A percentile compares a stretch with the other conserved stretches of the same genome.
Evolutionary conservation across 306 rosid species (phyloP).

Genomic region (Cyclanthera cordifolia): DNA sequence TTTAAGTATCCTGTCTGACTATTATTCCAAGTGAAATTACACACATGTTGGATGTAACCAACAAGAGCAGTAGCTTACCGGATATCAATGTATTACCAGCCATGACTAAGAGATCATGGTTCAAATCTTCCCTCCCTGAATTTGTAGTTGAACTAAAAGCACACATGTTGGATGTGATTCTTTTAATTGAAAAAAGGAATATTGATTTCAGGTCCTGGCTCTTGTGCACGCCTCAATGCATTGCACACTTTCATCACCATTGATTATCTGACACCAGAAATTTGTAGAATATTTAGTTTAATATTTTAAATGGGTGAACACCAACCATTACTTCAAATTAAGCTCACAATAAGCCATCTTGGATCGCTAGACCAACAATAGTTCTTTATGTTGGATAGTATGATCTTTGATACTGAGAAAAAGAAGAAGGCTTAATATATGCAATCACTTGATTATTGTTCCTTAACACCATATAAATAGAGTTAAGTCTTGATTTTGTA

Average conservation of each 20-base stretch:
- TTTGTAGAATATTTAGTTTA: not conserved
- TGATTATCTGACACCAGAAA: not conserved
- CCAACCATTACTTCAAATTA: not conserved
- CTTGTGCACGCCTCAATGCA: not conserved
- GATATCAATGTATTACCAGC: too few species aligned
- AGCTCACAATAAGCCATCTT: not conserved
- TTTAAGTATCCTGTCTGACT: constrained; percentile 13
- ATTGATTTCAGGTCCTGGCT: not conserved
- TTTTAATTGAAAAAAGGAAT: not conserved
- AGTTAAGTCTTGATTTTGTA: not conserved
- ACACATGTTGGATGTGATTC: not conserved
- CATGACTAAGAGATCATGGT: too few species aligned
- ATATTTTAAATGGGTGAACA: not conserved
- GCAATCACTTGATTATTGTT: not conserved
- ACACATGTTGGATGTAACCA: not conserved
- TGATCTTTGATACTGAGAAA: not conserved
- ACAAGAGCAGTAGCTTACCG: too few species aligned
- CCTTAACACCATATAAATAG: not conserved
- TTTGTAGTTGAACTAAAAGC: too few species aligned
- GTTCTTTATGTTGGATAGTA: not conserved
- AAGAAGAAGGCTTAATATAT: not conserved
- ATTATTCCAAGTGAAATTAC: not conserved
- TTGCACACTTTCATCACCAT: not conserved
- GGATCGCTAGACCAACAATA: not conserved
- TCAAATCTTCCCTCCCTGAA: too few species aligned